Base-by-base conservation (phyloP, 225 moss, liverwort and hornwort genomes). In the Pseudisothecium myosuroides region DNA sequence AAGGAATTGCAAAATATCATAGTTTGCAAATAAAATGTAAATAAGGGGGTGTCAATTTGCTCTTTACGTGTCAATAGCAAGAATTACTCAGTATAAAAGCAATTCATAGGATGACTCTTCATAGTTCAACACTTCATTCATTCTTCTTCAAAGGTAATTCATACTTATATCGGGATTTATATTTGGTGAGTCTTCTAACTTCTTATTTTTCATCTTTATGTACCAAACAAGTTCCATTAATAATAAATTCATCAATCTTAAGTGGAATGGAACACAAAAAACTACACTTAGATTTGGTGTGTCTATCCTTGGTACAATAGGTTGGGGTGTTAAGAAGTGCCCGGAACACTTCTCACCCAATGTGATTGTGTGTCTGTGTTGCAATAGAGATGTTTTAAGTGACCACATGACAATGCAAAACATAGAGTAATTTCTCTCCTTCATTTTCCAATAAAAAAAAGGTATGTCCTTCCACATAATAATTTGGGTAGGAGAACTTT, bases 41-140 rank as follows among this genome's bases (percentile, higher is more conserved):
- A 72, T 16, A 2, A 5, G 9, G 3, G 3, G 12, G 7, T 24
- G 6, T 49, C 49, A 32, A 11, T 19, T 75, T 75, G 19, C 7
- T 75, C 29, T 18, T 0, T 0, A 47, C 0, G 1, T 75, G 4
- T 31, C 2, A 5, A 49, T 16, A 45, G 13, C 17, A 29, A 29
- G 1, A 17, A 29, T 8, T 17, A 6, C 28, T 45, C 43, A 73
- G 28, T 1, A 45, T 28, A 28, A 41, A 45, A 27, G 43, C 9
- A 72, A 72, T 27, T 72, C 5, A 27, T 17, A 3, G 10, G 10
- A 28, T 45, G 72, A 10, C 6, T 45, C 3, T 73, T 29, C 10
- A 10, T 29, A 73, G 1, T 1, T 11, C 0, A 0, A 17, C 10
- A 29, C 3, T 45, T 6, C 17, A 73, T 45, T 28, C 28, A 73